Evolutionary conservation across 1,139 yeast genomes (phyloP).

Genomic region (Williopsis jadinii): DNA sequence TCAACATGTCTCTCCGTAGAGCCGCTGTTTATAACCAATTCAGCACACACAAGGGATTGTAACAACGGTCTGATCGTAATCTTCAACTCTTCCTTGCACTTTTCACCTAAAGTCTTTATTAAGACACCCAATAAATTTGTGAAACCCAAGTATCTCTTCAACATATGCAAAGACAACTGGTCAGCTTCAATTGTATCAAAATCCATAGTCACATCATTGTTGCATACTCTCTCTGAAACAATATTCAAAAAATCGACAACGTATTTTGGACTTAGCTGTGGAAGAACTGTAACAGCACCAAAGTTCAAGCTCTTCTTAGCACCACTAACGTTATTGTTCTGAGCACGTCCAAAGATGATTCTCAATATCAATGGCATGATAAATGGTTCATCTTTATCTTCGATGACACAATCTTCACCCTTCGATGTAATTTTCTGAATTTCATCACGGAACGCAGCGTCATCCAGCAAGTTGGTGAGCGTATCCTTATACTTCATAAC

Average conservation of each 20-base stretch:
- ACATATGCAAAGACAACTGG: conserved; percentile 19
- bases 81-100: conserved; percentile 36
- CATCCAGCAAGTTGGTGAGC: conserved; percentile 71
- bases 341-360: conserved; percentile 83
- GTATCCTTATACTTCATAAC: conserved; percentile 68
- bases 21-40: conserved; percentile 30
- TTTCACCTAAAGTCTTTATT: conserved; percentile 55
- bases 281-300: conserved; percentile 69
- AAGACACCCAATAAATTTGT: conserved; percentile 61
- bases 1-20: conserved; percentile 25
- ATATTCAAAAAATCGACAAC: conserved; percentile 54
- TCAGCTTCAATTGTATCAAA: conserved; percentile 10
- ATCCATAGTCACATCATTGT: conserved; percentile 23
- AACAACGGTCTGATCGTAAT: conserved; percentile 15
- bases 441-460: conserved; percentile 80
- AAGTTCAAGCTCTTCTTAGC: conserved; percentile 66
- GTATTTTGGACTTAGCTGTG: conserved; percentile 49
- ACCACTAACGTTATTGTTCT: conserved; percentile 47
- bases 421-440: conserved; percentile 53
- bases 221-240: conserved; percentile 51
- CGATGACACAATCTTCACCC: conserved; percentile 48
- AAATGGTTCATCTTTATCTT: conserved; percentile 46
- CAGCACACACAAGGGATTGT: conserved; percentile 52
- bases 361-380: conserved; percentile 73
- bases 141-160: conserved; percentile 65